Evolutionary conservation across 2,329 filamentous ascomycete species (phyloP).

Genomic region (Penicillium sp.): DNA sequence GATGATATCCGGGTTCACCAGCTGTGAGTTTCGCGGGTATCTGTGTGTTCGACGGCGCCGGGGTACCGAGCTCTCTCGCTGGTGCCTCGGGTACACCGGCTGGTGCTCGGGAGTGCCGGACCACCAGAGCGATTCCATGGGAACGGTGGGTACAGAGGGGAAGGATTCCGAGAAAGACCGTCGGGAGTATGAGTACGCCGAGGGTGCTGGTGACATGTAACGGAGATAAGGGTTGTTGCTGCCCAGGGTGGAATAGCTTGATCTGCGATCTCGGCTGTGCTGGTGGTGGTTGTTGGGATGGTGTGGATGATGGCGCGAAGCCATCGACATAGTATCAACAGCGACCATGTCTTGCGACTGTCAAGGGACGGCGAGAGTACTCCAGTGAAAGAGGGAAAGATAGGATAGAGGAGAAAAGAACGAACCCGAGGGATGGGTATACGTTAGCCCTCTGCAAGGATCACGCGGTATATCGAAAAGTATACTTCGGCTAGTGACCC

Average conservation of each 20-base stretch:
- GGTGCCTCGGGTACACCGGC: constrained; percentile 26
- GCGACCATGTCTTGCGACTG: constrained; percentile 16
- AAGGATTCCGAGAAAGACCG: constrained; percentile 27
- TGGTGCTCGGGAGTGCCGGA: constrained; percentile 28
- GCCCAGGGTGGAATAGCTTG: constrained; percentile 9
- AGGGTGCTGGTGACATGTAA: constrained; percentile 29
- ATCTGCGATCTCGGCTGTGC: constrained; percentile 6
- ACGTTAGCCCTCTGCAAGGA: background rate
- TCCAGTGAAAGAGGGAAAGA: background rate
- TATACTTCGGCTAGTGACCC: constrained; percentile 7
- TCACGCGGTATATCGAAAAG: constrained; percentile 13
- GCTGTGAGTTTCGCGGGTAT: constrained; percentile 25
- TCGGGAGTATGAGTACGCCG: constrained; percentile 7
- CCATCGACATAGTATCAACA: constrained; percentile 26
- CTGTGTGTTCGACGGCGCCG: constrained; percentile 20
- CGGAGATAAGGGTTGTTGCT: constrained; percentile 32
- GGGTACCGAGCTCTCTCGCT: constrained; percentile 17
- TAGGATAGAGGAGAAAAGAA: background rate
- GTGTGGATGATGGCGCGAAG: constrained; percentile 23
- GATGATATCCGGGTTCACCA: constrained; percentile 71
- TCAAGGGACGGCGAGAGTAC: background rate
- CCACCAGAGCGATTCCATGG: constrained; percentile 16
- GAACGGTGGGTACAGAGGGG: constrained; percentile 21
- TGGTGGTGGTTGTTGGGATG: constrained; percentile 22
- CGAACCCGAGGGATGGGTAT: background rate